Base-by-base conservation (phyloP, 371 early-diverging fungal species). In the Choanephora cucurbitarum region DNA sequence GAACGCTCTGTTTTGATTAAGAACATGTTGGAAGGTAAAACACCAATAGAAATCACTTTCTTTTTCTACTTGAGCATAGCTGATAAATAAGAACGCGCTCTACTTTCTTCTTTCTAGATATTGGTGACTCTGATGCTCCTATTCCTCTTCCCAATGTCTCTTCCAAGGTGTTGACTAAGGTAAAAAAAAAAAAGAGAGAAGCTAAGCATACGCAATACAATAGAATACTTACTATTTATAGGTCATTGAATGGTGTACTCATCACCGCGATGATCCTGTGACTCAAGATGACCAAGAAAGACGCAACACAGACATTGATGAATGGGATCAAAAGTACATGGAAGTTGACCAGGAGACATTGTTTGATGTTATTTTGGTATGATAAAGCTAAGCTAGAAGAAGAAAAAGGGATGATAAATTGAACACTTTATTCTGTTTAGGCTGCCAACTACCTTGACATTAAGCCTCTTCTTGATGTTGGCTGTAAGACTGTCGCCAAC, bases 401-500 rank as follows among this genome's bases (percentile, higher is more conserved):
- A 1, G 42, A n/a, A 42, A n/a, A 41, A 1, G 13, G n/a, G 28
- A 34, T 43, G n/a, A n/a, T n/a, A n/a, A n/a, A n/a, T n/a, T n/a
- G n/a, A n/a, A n/a, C n/a, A 42, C 21, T 11, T 1, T 39, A 10
- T 40, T 52, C n/a, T 7, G 33, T 42, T 21, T 62, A 79, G 79
- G 98, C 97, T 49, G 93, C 97, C 45, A 97, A 98, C 77, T 95
- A 96, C 70, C 85, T 98, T 59, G 96, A 97, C 75, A 97, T 98
- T 77, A 94, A 95, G 79, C 91, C 88, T 23, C 78, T 98, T 58
- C 76, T 98, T 34, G 96, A 96, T 74, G 85, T 96, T 44, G 94
- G 94, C 23, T 98, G 97, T 81, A 96, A 96, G 81, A 96, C 92
- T n/a, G 95, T 97, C 49, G 98, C 98, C 55, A 96, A 96, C 70